phyloP scores from a whole-genome alignment of 345 rosid species.

The Syzygium jambos region DNA sequence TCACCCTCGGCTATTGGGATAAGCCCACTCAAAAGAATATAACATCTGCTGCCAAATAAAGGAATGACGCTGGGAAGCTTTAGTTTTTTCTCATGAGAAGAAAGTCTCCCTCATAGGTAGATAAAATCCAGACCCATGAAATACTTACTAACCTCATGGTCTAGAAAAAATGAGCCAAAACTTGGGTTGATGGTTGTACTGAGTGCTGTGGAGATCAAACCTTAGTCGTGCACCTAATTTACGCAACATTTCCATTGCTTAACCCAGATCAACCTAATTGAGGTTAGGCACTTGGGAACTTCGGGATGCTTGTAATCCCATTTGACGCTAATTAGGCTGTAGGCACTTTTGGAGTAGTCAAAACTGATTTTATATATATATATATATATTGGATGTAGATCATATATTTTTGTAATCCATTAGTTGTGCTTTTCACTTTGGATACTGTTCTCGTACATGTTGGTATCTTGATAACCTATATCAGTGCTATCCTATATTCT shows the following conservation, averaged over 20 bases:
- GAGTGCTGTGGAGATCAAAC: background rate
- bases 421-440: background rate
- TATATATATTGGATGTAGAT: background rate
- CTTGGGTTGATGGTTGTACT: background rate
- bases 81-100: background rate
- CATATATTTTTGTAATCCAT: background rate
- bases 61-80: background rate
- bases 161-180: background rate
- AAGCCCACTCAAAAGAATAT: background rate
- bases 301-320: background rate
- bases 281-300: background rate
- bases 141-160: background rate
- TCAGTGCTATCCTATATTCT: background rate
- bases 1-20: background rate
- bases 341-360: background rate
- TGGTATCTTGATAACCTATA: background rate
- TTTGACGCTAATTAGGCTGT: background rate
- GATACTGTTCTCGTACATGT: background rate
- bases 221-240: background rate
- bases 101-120: background rate
- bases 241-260: background rate
- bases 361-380: background rate
- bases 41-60: background rate
- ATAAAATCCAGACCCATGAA: background rate
- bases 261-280: background rate